Evolutionary conservation across 1,284 basidiomycete species (phyloP).

Genomic region (Sporisorium reilianum): DNA sequence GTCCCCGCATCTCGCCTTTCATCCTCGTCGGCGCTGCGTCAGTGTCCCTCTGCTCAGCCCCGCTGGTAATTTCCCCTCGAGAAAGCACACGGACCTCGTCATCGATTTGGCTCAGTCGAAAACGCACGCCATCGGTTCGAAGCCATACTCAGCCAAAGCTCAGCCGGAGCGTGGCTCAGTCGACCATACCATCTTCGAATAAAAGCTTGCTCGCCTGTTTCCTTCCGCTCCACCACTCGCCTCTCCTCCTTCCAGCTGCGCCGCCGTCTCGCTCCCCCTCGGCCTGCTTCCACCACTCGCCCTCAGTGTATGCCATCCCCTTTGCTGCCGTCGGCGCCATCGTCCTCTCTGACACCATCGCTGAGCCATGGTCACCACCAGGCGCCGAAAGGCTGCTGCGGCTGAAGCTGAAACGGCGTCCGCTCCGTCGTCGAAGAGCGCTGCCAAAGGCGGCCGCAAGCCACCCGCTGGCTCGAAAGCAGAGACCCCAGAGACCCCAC

Average conservation of each 20-base stretch:
- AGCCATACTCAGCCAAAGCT: not conserved
- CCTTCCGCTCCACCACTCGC: not conserved
- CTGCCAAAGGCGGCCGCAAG: not conserved
- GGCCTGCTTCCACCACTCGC: not conserved
- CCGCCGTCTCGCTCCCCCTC: not conserved
- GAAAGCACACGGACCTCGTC: constrained; percentile 7
- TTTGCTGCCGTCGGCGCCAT: too few species aligned
- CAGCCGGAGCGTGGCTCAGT: too few species aligned
- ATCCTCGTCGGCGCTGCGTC: too few species aligned
- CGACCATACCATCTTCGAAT: not conserved
- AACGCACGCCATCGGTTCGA: not conserved
- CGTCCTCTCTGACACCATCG: not conserved
- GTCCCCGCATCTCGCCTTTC: not conserved
- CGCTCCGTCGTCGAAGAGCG: not conserved
- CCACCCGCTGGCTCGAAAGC: not conserved
- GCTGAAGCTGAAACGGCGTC: not conserved
- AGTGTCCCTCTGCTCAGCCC: not conserved
- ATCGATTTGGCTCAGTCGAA: not conserved
- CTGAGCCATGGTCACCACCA: constrained; percentile 21
- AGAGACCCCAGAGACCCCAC: not conserved
- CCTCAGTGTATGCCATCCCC: constrained; percentile 2
- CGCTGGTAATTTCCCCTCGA: not conserved
- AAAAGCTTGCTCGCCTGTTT: not conserved
- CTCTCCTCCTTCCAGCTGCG: not conserved
- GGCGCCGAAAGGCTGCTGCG: constrained; percentile 21